phyloP scores from a whole-genome alignment of 495 filamentous ascomycete genomes.

The Hypoxylon lenormandii region DNA sequence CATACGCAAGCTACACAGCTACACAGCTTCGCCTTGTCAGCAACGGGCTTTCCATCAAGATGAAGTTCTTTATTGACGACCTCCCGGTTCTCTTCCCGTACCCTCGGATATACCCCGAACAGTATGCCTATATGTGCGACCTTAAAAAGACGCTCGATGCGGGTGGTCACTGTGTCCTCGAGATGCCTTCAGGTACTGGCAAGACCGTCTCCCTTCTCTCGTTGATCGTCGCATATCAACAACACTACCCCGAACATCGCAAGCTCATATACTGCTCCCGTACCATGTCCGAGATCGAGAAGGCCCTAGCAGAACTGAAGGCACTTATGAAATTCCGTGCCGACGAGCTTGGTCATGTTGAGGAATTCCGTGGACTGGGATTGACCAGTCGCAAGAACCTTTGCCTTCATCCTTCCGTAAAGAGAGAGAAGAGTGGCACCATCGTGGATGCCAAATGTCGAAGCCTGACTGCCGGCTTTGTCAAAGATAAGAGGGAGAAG shows the following conservation, averaged over 20 bases:
- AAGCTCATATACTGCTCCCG: slow-evolving; percentile 99
- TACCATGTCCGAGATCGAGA: slow-evolving; percentile 95
- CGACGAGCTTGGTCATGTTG: slow-evolving; percentile 83
- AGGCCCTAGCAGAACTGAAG: slow-evolving; percentile 91
- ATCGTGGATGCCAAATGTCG: slow-evolving; percentile 95
- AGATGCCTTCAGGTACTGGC: slow-evolving; percentile 99
- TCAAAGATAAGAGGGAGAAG: slow-evolving; percentile 93
- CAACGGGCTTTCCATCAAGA: slow-evolving; percentile 57
- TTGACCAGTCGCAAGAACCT: slow-evolving; percentile 97
- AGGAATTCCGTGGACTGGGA: slow-evolving; percentile 92
- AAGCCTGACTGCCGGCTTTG: slow-evolving; percentile 94
- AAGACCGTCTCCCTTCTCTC: slow-evolving; percentile 97
- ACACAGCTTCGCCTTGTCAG: too few relatives aligned
- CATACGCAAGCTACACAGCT: neutral
- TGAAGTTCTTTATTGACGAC: slow-evolving; percentile 98
- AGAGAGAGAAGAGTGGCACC: slow-evolving; percentile 90
- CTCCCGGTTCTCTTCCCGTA: slow-evolving; percentile 96
- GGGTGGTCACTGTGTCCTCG: slow-evolving; percentile 94
- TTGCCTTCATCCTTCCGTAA: slow-evolving; percentile 94
- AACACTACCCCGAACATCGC: slow-evolving; percentile 86
- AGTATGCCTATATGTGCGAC: slow-evolving; percentile 87
- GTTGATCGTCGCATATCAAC: slow-evolving; percentile 95
- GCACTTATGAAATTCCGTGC: slow-evolving; percentile 92
- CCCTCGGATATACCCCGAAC: slow-evolving; percentile 91
- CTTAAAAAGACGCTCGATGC: slow-evolving; percentile 96